phyloP scores from a whole-genome alignment of 495 filamentous ascomycete species.

The Thermothielavioides terrestris region DNA sequence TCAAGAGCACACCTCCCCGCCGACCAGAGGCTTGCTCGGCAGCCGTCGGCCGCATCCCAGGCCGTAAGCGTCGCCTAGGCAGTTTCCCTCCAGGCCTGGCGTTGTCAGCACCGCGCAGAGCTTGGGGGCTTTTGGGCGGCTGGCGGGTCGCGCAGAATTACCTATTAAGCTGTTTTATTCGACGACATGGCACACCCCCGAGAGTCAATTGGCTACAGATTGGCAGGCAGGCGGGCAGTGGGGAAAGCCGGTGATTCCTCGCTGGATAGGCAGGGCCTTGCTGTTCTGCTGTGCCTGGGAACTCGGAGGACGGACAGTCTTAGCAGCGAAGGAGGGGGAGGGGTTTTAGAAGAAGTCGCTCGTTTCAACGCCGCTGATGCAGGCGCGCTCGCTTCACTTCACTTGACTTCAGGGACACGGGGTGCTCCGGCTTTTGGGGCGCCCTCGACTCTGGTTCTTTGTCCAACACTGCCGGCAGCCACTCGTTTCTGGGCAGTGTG shows the following conservation, averaged over 20 bases:
- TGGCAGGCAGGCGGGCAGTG: neutral
- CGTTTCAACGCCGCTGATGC: neutral
- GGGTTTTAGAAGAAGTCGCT: neutral
- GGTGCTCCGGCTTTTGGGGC: no score
- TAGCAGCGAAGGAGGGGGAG: neutral
- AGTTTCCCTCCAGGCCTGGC: conserved; percentile 1
- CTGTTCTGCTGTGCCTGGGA: neutral
- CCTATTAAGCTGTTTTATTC: conserved; percentile 15
- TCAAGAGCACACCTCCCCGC: conserved; percentile 2
- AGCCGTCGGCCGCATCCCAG: conserved; percentile 1
- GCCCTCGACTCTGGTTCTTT: neutral
- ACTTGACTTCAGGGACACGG: neutral
- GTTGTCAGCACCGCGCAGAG: neutral
- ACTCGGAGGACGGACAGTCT: neutral
- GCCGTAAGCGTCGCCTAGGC: neutral
- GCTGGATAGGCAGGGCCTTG: neutral
- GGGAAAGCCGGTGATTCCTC: neutral
- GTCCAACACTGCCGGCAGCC: conserved; percentile 4
- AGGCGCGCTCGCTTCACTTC: conserved; percentile 10
- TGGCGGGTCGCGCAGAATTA: conserved; percentile 5
- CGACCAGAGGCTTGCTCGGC: neutral
- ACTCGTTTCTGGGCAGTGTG: conserved; percentile 14
- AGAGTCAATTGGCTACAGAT: no score
- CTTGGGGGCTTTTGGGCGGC: no score
- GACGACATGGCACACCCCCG: neutral